Conservation (phyloP, 2,329 filamentous ascomycete genomes). For the Ophiosphaerella narmari region DNA sequence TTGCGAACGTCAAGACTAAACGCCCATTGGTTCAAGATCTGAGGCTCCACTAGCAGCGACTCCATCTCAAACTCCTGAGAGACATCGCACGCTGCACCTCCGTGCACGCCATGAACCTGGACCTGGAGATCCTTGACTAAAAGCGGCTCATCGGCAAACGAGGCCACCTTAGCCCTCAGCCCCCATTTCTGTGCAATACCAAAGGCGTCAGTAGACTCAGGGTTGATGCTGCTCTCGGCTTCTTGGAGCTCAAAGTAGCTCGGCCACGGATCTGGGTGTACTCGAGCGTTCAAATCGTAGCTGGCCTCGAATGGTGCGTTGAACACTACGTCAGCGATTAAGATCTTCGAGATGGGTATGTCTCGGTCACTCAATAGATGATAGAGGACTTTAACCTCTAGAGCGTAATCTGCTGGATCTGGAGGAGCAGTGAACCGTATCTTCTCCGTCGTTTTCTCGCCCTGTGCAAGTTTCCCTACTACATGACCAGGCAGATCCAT, state of each 20-base stretch:
- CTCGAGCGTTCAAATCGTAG: slow-evolving; percentile 80
- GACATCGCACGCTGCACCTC: slow-evolving; percentile 63
- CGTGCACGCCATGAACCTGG: slow-evolving; percentile 63
- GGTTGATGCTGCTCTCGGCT: slow-evolving; percentile 37
- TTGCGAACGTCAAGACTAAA: slow-evolving; percentile 80
- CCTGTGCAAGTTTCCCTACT: slow-evolving; percentile 42
- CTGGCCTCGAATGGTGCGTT: slow-evolving; percentile 88
- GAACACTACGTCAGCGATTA: slow-evolving; percentile 71
- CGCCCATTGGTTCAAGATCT: slow-evolving; percentile 70
- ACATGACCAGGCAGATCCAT: slow-evolving; percentile 44
- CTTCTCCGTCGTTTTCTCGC: slow-evolving; percentile 37
- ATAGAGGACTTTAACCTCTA: slow-evolving; percentile 77
- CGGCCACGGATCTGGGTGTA: slow-evolving; percentile 82
- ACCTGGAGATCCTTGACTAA: slow-evolving; percentile 69
- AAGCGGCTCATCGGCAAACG: slow-evolving; percentile 71
- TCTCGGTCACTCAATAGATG: slow-evolving; percentile 77
- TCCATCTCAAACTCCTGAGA: slow-evolving; percentile 31
- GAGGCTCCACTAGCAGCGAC: slow-evolving; percentile 60
- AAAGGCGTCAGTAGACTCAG: slow-evolving; percentile 46
- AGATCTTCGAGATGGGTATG: slow-evolving; percentile 77
- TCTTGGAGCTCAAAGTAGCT: slow-evolving; percentile 74
- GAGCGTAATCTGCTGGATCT: slow-evolving; percentile 62
- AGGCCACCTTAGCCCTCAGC: slow-evolving; percentile 71
- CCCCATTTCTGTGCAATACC: slow-evolving; percentile 84
- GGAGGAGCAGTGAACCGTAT: slow-evolving; percentile 49